Evolutionary conservation across 1,284 basidiomycete genomes (phyloP).

Genomic region (Serendipita sp.): DNA sequence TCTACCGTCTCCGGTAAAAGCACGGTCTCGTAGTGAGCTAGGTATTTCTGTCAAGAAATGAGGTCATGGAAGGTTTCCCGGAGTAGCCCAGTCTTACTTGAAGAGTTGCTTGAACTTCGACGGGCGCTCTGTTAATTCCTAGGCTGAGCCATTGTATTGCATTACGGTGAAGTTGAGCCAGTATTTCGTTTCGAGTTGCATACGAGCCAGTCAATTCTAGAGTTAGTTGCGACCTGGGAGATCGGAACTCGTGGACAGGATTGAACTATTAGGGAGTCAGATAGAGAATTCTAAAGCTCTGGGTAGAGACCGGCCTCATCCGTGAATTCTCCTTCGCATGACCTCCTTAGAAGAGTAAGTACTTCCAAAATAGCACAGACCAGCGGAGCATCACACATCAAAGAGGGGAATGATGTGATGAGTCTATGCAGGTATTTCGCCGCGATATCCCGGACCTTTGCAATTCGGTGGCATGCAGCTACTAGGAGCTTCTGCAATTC

Average conservation of each 20-base stretch:
- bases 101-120: conserved; percentile 84
- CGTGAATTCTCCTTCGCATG: conserved; percentile 81
- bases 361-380: conserved; percentile 86
- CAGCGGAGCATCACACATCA: conserved; percentile 82
- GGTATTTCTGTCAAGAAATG: conserved; percentile 50
- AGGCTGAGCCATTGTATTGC: conserved; percentile 75
- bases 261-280: conserved; percentile 49
- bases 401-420: conserved; percentile 83
- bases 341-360: conserved; percentile 73
- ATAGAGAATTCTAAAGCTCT: conserved; percentile 1
- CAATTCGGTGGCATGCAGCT: conserved; percentile 69
- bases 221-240: conserved; percentile 59
- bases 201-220: conserved; percentile 84
- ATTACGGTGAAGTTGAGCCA: conserved; percentile 58
- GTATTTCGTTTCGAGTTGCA: conserved; percentile 70
- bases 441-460: conserved; percentile 70
- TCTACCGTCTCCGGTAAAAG: conserved; percentile 62
- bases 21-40: conserved; percentile 55
- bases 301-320: conserved; percentile 56
- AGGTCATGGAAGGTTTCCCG: conserved; percentile 2
- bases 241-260: conserved; percentile 71
- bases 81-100: conserved; percentile 37
- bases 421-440: conserved; percentile 73
- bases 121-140: conserved; percentile 74
- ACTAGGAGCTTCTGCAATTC: conserved; percentile 72